Percentiles rank a stretch among this genome's conserved stretches.
Conservation (phyloP, 2,329 filamentous ascomycete species). For the Pestalotiopsis fici region DNA sequence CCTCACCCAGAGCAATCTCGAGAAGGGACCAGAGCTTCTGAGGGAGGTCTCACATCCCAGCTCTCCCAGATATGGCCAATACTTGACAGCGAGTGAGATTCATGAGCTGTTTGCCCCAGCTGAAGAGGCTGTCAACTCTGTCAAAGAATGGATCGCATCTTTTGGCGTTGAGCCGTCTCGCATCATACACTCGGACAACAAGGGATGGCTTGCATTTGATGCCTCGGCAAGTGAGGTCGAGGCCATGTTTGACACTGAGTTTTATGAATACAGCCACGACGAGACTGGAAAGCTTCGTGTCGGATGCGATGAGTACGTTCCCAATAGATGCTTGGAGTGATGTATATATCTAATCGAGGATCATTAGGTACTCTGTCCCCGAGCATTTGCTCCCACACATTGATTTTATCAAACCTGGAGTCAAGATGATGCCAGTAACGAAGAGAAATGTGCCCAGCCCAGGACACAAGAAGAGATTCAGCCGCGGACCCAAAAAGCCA, state of each 20-base stretch:
- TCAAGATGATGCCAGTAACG: constrained; percentile 31
- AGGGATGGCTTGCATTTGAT: constrained; percentile 37
- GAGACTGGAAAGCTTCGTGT: constrained; percentile 7
- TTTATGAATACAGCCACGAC: constrained; percentile 32
- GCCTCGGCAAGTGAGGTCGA: constrained; percentile 33
- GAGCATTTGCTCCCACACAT: constrained; percentile 39
- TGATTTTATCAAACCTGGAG: constrained; percentile 48
- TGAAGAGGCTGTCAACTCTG: constrained; percentile 27
- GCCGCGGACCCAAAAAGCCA: constrained; percentile 12
- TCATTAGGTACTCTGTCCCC: constrained; percentile 10
- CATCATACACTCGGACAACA: constrained; percentile 21
- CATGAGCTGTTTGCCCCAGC: constrained; percentile 37
- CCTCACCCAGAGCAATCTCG: constrained; percentile 7
- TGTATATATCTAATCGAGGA: constrained; percentile 21
- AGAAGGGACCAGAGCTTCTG: not conserved
- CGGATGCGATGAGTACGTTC: not conserved
- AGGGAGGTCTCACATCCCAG: constrained; percentile 21
- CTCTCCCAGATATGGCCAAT: constrained; percentile 34
- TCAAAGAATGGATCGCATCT: constrained; percentile 30
- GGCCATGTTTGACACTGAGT: constrained; percentile 32
- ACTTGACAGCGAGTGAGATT: constrained; percentile 37
- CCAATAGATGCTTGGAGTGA: no score
- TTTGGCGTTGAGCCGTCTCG: constrained; percentile 28
- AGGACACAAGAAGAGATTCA: constrained; percentile 3
- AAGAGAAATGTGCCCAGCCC: not conserved